These are phyloP conservation scores for Alloascoidea africana DNA, from an alignment of 805 yeast genomes.

Conservation along the genomic window DNA sequence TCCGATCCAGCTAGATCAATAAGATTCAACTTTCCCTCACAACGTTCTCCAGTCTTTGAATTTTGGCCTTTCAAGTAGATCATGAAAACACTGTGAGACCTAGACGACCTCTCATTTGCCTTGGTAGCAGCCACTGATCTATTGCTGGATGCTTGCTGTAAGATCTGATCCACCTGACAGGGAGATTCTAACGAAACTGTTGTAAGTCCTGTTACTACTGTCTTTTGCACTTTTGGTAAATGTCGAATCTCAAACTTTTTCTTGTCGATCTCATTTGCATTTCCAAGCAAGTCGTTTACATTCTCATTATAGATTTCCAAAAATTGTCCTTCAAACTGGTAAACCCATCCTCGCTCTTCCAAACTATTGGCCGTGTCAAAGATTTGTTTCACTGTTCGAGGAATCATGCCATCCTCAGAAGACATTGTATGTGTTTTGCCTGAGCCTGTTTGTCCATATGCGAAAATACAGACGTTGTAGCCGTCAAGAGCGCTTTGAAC, in stretches of 20 bases:
- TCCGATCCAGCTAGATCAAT: slow-evolving; percentile 95
- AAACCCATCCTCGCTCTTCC: slow-evolving; percentile 45
- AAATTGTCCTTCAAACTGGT: slow-evolving; percentile 53
- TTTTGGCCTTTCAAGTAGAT: slow-evolving; percentile 45
- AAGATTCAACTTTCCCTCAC: slow-evolving; percentile 54
- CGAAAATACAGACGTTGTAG: slow-evolving; percentile 81
- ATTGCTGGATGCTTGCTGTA: slow-evolving; percentile 40
- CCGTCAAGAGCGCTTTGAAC: slow-evolving; percentile 85
- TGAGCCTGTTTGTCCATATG: slow-evolving; percentile 94
- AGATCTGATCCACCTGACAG: slow-evolving; percentile 30
- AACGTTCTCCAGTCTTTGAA: slow-evolving; percentile 26
- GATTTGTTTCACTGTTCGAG: slow-evolving; percentile 56
- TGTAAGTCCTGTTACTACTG: slow-evolving; percentile 46
- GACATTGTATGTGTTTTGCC: slow-evolving; percentile 91
- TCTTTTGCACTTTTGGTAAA: slow-evolving; percentile 34
- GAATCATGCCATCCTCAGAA: slow-evolving; percentile 63
- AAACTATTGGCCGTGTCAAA: slow-evolving; percentile 38
- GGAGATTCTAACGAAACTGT: slow-evolving; percentile 29
- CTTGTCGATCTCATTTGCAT: slow-evolving; percentile 11
- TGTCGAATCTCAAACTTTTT: slow-evolving; percentile 58
- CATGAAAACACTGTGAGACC: slow-evolving; percentile 80
- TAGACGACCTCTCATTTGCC: slow-evolving; percentile 71
- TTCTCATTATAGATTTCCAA: slow-evolving; percentile 83
- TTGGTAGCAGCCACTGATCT: slow-evolving; percentile 73
- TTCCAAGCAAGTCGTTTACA: slow-evolving; percentile 49